Base-by-base conservation (phyloP, 495 filamentous ascomycete species). In the Aspergillus taichungensis region DNA sequence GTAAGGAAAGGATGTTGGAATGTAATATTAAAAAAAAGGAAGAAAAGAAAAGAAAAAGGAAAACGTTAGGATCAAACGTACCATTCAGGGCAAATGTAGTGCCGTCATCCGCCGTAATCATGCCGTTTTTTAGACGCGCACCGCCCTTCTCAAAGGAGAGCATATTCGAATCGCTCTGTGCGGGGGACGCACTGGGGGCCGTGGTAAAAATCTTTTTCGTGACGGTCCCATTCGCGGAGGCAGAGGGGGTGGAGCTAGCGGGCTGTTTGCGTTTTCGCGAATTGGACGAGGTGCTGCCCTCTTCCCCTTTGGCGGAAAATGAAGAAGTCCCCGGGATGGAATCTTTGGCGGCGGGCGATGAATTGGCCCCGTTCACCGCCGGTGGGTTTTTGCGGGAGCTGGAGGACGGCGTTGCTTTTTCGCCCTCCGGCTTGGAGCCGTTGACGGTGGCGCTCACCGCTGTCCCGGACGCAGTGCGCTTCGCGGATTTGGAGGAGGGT, bases 31-130 rank as follows among this genome's bases (percentile, higher is more conserved):
- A 39, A 40, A 27, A 37, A 37, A 51, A 39, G 46, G 13, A 37
- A 30, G n/a, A 43, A 47, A 50, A 38, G 34, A 48, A 42, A 46
- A 50, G n/a, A 13, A 44, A 43, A 46, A 49, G 30, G 30, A 34
- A 36, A 43, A 45, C 39, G 4, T 24, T 4, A 24, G 18, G 4
- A 24, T 24, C 1, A 24, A 43, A 76, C 86, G 64, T 76, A 96
- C 94, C 92, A 71, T 99, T 92, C 35, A 89, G 69, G 34, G 74
- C 74, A 34, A 94, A 73, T 18, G 81, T 75, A 9, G 87, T 94
- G 43, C 94, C 92, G 68, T 97, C 89, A 60, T 97, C 94, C 14
- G 92, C 87, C 43, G 79, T 75, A 54, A 98, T 73, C 66, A 84
- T 83, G 9, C 85, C 87, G 57, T 94, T 74, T 47, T 83, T 82